These are phyloP conservation scores for Termitomyces titanicus DNA, from an alignment of 768 basidiomycete genomes.

Conservation along the genomic window DNA sequence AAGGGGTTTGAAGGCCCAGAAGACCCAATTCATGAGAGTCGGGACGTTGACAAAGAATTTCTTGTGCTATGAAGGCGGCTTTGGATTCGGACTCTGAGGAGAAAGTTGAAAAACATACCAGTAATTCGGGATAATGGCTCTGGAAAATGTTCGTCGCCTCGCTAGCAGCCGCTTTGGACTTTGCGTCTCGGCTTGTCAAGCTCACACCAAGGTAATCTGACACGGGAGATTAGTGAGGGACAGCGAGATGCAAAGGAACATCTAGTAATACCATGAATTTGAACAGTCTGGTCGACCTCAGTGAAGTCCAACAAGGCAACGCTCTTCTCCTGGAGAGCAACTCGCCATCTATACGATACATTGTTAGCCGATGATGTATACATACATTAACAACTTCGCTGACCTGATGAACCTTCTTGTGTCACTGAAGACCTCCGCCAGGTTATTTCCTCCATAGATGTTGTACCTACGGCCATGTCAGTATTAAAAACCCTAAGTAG, in stretches of 20 bases:
- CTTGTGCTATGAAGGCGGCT: slow-evolving; percentile 38
- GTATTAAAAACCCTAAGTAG: not conserved
- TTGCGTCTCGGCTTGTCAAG: slow-evolving; percentile 62
- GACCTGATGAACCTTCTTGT: slow-evolving; percentile 73
- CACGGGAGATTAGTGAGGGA: not conserved
- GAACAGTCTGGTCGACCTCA: slow-evolving; percentile 67
- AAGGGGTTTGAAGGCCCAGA: slow-evolving; percentile 79
- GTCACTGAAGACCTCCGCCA: slow-evolving; percentile 75
- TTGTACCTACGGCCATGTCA: slow-evolving; percentile 53
- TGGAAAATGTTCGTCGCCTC: slow-evolving; percentile 75
- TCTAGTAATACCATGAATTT: slow-evolving; percentile 56
- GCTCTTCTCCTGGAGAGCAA: slow-evolving; percentile 71
- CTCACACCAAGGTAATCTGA: slow-evolving; percentile 75
- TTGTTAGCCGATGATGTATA: not conserved
- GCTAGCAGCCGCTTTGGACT: slow-evolving; percentile 73
- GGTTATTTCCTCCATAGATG: slow-evolving; percentile 67
- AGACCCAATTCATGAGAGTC: slow-evolving; percentile 72
- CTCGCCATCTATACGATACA: slow-evolving; percentile 58
- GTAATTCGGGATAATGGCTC: slow-evolving; percentile 74
- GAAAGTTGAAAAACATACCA: slow-evolving; percentile 38
- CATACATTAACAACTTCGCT: slow-evolving; percentile 1
- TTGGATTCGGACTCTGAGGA: not conserved
- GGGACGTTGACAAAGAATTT: slow-evolving; percentile 87
- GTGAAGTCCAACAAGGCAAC: slow-evolving; percentile 65
- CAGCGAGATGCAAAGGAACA: not conserved